Evolutionary conservation across 345 rosid species (phyloP).

Genomic region (Capsella bursapastoris): DNA sequence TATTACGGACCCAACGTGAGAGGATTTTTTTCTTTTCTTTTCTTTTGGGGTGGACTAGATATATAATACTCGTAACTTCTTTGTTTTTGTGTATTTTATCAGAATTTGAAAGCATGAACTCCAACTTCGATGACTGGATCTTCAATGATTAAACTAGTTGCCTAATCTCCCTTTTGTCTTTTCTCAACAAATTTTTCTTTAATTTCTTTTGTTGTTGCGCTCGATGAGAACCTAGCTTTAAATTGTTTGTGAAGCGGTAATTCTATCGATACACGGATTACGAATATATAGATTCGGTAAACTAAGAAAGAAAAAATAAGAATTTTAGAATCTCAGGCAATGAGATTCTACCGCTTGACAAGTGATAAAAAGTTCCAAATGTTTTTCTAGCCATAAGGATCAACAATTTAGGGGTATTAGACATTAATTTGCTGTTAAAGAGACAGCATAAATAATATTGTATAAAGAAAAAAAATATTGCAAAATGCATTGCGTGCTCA

Average conservation of each 20-base stretch:
- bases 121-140: constrained; percentile 26
- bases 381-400: constrained; percentile 17
- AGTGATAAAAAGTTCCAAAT: constrained; percentile 26
- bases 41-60: neutral
- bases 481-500: constrained; percentile 3
- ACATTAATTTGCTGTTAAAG: too few species aligned
- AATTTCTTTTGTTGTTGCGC: neutral
- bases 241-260: constrained; percentile 5
- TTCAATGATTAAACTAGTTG: constrained; percentile 26
- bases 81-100: neutral
- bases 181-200: neutral
- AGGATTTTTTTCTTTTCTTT: neutral
- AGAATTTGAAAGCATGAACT: neutral
- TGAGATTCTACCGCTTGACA: constrained; percentile 7
- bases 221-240: constrained; percentile 13
- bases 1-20: neutral
- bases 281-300: neutral
- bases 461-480: too few species aligned
- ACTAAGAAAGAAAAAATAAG: too few species aligned
- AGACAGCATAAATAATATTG: too few species aligned
- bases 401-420: constrained; percentile 6
- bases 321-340: constrained; percentile 14
- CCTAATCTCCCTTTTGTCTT: constrained; percentile 24
- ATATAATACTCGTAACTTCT: neutral
- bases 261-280: neutral